phyloP scores from a whole-genome alignment of 495 filamentous ascomycete genomes.

The Terfezia boudieri region DNA sequence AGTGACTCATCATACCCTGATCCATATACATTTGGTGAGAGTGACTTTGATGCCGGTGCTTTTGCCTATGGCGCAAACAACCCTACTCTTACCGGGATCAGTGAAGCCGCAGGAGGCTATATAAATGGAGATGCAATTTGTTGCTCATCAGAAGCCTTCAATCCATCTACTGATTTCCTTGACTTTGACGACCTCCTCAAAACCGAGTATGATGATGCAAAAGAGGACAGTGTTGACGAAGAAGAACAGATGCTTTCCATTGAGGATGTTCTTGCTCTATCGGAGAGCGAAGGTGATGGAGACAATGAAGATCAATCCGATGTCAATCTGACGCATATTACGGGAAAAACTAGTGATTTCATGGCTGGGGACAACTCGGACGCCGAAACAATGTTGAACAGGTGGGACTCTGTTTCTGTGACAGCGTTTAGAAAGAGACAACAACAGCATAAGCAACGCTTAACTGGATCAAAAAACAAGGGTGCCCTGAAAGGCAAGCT shows the following conservation, averaged over 20 bases:
- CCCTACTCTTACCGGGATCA: constrained; percentile 11
- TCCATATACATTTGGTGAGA: background rate
- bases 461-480: background rate
- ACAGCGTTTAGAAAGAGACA: constrained; percentile 18
- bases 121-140: constrained; percentile 9
- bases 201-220: constrained; percentile 13
- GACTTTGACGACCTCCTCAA: constrained; percentile 7
- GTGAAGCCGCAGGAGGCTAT: constrained; percentile 5
- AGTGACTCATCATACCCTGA: background rate
- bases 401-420: constrained; percentile 18
- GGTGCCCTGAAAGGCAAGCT: background rate
- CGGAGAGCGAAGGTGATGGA: constrained; percentile 9
- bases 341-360: constrained; percentile 3
- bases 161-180: constrained; percentile 3
- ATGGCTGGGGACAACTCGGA: constrained; percentile 3
- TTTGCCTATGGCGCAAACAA: constrained; percentile 4
- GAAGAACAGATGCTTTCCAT: constrained; percentile 5
- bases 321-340: no score
- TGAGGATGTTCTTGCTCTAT: constrained; percentile 15
- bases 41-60: constrained; percentile 2
- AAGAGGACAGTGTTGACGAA: constrained; percentile 6
- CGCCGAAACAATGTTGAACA: constrained; percentile 10
- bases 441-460: constrained; percentile 8
- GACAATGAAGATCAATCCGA: constrained; percentile 6
- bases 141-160: constrained; percentile 8